phyloP scores from a whole-genome alignment of 2,329 filamentous ascomycete species.

The Trichoderma polysporum region DNA sequence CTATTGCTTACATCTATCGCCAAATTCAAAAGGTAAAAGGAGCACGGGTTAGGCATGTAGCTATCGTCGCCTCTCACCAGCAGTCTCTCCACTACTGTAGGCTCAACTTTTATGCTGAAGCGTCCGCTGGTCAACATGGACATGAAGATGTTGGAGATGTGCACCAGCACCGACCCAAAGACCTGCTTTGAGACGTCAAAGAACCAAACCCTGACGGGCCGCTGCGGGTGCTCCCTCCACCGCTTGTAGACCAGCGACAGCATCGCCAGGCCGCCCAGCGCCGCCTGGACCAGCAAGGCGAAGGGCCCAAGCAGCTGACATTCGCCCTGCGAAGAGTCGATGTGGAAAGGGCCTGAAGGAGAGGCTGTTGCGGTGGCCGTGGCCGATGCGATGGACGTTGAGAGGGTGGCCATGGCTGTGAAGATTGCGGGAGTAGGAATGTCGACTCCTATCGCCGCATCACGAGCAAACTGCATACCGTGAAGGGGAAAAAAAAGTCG shows the following conservation, averaged over 20 bases:
- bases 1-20: conserved; percentile 78
- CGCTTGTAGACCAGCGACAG: conserved; percentile 89
- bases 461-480: conserved; percentile 18
- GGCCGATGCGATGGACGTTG: conserved; percentile 21
- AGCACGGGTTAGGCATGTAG: conserved; percentile 87
- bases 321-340: conserved; percentile 62
- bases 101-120: conserved; percentile 64
- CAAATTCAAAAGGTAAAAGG: conserved; percentile 91
- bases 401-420: conserved; percentile 19
- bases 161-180: conserved; percentile 85
- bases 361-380: conserved; percentile 28
- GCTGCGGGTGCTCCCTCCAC: conserved; percentile 86
- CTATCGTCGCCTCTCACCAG: conserved; percentile 49
- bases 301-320: conserved; percentile 88
- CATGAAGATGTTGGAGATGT: conserved; percentile 92
- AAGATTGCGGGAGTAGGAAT: conserved; percentile 18
- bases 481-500: neutral
- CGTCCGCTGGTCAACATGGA: conserved; percentile 90
- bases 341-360: conserved; percentile 27
- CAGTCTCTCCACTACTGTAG: conserved; percentile 39
- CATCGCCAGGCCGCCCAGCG: conserved; percentile 79
- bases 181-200: conserved; percentile 98
- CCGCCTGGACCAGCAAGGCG: conserved; percentile 84
- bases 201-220: conserved; percentile 94
- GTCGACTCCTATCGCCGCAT: conserved; percentile 24